Base-by-base conservation (phyloP, 2,329 filamentous ascomycete species). In the Golovinomyces cichoracearum region DNA sequence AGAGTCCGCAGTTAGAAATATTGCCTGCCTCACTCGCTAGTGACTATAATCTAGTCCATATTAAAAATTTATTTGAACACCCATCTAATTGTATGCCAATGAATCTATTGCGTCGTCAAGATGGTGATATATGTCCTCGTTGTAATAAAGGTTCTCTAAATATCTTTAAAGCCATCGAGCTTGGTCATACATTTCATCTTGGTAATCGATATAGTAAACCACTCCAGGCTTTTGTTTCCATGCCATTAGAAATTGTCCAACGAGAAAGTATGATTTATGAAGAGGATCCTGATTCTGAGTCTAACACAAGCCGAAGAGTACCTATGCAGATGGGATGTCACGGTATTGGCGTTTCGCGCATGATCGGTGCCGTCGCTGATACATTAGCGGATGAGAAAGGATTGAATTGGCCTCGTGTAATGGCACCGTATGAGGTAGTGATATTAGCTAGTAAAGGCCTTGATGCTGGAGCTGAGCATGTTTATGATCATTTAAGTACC, bases 161-260 rank as follows among this genome's bases (percentile, higher is more conserved):
- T 40, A 68, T 81, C 2, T 71, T 80, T 50, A 78, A 73, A 52
- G 83, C 85, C 6, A 78, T 95, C 46, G 90, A 98, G 63, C 70
- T 95, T 15, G 90, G 84, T 0, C 90, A 98, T 63, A 95, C 90
- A 0, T 98, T 98, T 64, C 78, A 92, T 61, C 76, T 98, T 1
- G 86, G 88, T 10, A 86, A 83, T 1, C 75, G 86, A 26, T 98
- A 98, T 65, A 86, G 81, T 22, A 68, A 73, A 19, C 79, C 84
- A 0, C 68, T 98, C 0, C 66, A 71, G 6, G 80, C 83, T 1
- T 68, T 64, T 0, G 71, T 90, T 2, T 65, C 66, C 13, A 55
- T 67, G 23, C 70, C 65, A 23, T 42, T 47, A 25, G 51, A 56
- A 15, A 56, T 52, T 21, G 58, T 61, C 35, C 37, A 52, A n/a